These are phyloP conservation scores for Gomphus sp. DNA, from an alignment of 1,284 basidiomycete genomes.

Conservation along the genomic window DNA sequence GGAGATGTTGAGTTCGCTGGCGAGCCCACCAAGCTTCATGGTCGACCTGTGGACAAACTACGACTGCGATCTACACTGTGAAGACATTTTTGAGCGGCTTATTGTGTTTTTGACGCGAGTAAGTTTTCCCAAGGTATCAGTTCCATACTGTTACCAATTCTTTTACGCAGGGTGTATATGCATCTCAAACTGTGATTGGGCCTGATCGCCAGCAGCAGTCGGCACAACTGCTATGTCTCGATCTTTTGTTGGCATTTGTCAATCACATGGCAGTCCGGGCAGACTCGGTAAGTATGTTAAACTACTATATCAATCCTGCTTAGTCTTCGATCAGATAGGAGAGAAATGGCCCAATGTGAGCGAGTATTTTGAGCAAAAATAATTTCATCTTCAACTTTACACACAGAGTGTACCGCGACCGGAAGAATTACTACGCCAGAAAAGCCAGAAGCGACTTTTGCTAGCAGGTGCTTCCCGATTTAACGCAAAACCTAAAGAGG, in stretches of 20 bases:
- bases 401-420: conserved; percentile 43
- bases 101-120: conserved; percentile 86
- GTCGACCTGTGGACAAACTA: conserved; percentile 95
- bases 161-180: conserved; percentile 61
- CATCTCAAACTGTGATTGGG: conserved; percentile 48
- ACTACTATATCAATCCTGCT: conserved; percentile 5
- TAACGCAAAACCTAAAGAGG: conserved; percentile 93
- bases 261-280: conserved; percentile 82
- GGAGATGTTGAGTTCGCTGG: conserved; percentile 80
- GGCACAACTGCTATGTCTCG: conserved; percentile 84
- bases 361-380: background rate
- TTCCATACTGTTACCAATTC: background rate
- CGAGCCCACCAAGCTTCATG: conserved; percentile 81
- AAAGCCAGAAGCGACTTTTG: conserved; percentile 83
- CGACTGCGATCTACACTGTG: conserved; percentile 94
- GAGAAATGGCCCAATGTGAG: conserved; percentile 54
- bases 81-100: conserved; percentile 92
- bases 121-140: too few species aligned
- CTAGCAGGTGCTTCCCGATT: conserved; percentile 82
- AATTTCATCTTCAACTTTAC: conserved; percentile 1
- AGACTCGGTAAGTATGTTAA: conserved; percentile 42
- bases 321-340: conserved; percentile 19
- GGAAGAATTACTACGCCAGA: conserved; percentile 59
- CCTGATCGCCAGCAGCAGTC: conserved; percentile 65
- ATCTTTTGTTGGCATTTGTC: conserved; percentile 82